phyloP scores from a whole-genome alignment of 306 rosid genomes.

The Crataegus laevigata region DNA sequence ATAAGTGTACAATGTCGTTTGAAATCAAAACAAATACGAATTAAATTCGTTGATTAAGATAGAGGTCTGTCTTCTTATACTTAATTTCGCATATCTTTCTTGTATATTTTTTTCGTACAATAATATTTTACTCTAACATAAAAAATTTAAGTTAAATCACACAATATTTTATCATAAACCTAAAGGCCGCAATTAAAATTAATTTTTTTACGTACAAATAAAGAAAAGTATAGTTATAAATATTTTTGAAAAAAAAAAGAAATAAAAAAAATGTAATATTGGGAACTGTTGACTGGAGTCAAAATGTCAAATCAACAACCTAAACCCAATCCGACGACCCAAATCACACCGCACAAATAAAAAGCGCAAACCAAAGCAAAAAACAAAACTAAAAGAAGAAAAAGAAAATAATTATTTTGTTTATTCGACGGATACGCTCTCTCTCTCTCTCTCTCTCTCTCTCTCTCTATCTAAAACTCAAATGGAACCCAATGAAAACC shows the following conservation, averaged over 20 bases:
- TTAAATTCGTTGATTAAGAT: too few species aligned
- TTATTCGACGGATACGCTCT: conserved; percentile 26
- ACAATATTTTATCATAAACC: too few species aligned
- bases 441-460: conserved; percentile 27
- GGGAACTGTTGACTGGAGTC: background rate
- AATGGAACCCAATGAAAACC: conserved; percentile 91
- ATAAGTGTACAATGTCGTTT: too few species aligned
- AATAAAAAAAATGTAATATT: too few species aligned
- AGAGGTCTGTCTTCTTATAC: background rate
- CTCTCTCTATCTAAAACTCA: conserved; percentile 35
- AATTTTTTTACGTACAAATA: too few species aligned
- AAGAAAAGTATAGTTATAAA: background rate
- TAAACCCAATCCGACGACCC: conserved; percentile 25
- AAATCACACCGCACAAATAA: background rate
- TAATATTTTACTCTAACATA: too few species aligned
- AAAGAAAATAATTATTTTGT: conserved; percentile 19
- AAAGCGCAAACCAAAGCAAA: background rate
- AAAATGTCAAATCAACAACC: conserved; percentile 6
- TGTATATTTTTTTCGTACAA: too few species aligned
- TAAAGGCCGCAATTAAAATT: too few species aligned
- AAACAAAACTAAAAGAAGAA: background rate
- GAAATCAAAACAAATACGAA: too few species aligned
- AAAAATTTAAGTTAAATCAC: too few species aligned
- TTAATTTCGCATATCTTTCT: too few species aligned
- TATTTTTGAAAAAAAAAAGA: too few species aligned